phyloP scores from a whole-genome alignment of 2,329 filamentous ascomycete genomes.

The Apiospora hydei region DNA sequence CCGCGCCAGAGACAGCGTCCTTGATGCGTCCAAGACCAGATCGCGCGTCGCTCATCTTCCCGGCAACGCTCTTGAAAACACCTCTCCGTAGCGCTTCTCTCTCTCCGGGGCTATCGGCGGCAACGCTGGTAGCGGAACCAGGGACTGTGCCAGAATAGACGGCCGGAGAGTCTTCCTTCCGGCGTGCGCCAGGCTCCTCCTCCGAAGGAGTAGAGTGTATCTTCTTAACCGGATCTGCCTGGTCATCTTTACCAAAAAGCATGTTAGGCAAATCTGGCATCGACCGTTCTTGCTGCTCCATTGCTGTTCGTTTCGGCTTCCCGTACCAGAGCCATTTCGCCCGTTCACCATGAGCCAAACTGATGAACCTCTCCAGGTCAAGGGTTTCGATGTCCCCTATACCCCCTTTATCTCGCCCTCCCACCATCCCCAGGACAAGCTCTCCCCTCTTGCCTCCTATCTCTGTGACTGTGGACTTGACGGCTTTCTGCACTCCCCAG shows the following conservation, averaged over 20 bases:
- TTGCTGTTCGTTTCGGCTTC: constrained; percentile 74
- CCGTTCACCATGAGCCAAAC: constrained; percentile 79
- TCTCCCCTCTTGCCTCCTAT: constrained; percentile 93
- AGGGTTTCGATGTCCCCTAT: constrained; percentile 93
- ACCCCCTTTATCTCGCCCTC: constrained; percentile 83
- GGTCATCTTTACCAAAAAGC: constrained; percentile 65
- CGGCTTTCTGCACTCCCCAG: constrained; percentile 90
- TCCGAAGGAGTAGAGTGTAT: constrained; percentile 60
- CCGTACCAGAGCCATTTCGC: constrained; percentile 96
- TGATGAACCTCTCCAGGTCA: constrained; percentile 84
- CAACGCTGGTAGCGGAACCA: constrained; percentile 52
- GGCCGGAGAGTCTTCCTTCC: constrained; percentile 53
- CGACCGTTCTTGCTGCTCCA: constrained; percentile 55
- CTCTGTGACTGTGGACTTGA: constrained; percentile 94
- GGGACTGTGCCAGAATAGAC: constrained; percentile 53
- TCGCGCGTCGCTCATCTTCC: constrained; percentile 79
- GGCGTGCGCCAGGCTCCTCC: constrained; percentile 55
- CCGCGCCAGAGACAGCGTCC: constrained; percentile 73
- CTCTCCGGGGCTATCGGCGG: constrained; percentile 61
- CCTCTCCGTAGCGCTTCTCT: constrained; percentile 68
- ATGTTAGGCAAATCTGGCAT: constrained; percentile 54
- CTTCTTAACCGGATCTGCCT: constrained; percentile 55
- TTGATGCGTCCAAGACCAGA: constrained; percentile 86
- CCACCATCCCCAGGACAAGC: constrained; percentile 94
- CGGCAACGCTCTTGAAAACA: constrained; percentile 81